phyloP scores from a whole-genome alignment of 805 yeast species.

The Candida oleophila region DNA sequence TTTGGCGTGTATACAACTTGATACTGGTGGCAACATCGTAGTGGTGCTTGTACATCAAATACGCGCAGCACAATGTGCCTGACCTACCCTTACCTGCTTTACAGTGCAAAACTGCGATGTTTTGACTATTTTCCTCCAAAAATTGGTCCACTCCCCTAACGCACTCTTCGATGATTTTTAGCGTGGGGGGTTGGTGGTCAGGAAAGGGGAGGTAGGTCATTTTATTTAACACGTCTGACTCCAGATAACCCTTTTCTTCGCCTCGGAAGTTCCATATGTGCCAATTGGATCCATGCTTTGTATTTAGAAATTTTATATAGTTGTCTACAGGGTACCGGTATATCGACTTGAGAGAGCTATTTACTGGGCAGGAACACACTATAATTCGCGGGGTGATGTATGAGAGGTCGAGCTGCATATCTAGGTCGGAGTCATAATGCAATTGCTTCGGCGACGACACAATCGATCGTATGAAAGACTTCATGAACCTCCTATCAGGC shows the following conservation, averaged over 20 bases:
- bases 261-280: slow-evolving; percentile 69
- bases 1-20: slow-evolving; percentile 47
- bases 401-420: slow-evolving; percentile 55
- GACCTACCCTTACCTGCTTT: slow-evolving; percentile 91
- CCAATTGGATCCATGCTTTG: slow-evolving; percentile 60
- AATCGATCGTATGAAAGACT: slow-evolving; percentile 12
- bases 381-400: slow-evolving; percentile 63
- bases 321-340: slow-evolving; percentile 54
- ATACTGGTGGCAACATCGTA: slow-evolving; percentile 46
- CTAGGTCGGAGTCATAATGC: slow-evolving; percentile 19
- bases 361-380: slow-evolving; percentile 76
- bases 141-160: slow-evolving; percentile 47
- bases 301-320: slow-evolving; percentile 47
- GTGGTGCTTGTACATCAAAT: slow-evolving; percentile 49
- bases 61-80: slow-evolving; percentile 73
- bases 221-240: slow-evolving; percentile 32
- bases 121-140: slow-evolving; percentile 28
- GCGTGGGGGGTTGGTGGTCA: slow-evolving; percentile 78
- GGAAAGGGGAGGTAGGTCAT: slow-evolving; percentile 56
- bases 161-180: slow-evolving; percentile 45
- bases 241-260: slow-evolving; percentile 45
- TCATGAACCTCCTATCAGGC: slow-evolving; percentile 1
- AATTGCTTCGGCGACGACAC: slow-evolving; percentile 22
- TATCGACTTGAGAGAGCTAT: slow-evolving; percentile 35
- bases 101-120: slow-evolving; percentile 78